Base-by-base conservation (phyloP, 345 rosid species). In the Cochlearia excelsa region DNA sequence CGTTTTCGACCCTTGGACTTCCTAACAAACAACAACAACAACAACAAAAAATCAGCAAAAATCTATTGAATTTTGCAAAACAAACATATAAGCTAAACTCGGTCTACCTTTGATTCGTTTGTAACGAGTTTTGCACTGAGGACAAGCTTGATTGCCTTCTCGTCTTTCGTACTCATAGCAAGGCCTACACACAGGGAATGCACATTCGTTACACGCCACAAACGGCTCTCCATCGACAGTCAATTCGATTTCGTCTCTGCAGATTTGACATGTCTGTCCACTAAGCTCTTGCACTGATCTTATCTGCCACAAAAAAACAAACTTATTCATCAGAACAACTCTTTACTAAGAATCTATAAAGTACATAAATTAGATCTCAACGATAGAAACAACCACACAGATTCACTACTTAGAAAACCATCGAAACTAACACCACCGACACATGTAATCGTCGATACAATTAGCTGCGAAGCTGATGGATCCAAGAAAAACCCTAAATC, bases 151-250 rank as follows among this genome's bases (percentile, higher is more conserved):
- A 77, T 85, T 93, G 69, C 99, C 99, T 71, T 93, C 99, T 60
- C 90, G 68, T 76, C 99, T 82, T 74, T 93, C 99, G 8, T 93
- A 93, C 75, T 87, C 96, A 59, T 90, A 93, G 79, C 99, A 93
- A 52, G 92, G 88, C 72, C 95, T 78, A 70, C 99, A 93, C 9
- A 90, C 97, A 35, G 99, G 99, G 80, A 89, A 93, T 53, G 97
- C 99, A 74, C 99, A 93, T 75, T 93, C 99, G 30, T 93, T 93
- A 82, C 99, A 93, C 9, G 99, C 99, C 67, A 93, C 96, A 35
- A 93, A 93, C 5, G 76, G 80, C 73, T 93, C 99, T 41, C 96
- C 95, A 40, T 79, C 84, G 6, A 77, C 88, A 0, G 92, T 80
- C 54, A 93, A 47, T 72, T 90, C 97, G 16, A 93, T 80, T 76